A percentile compares a stretch with the other conserved stretches of the same genome.
These are phyloP conservation scores for Backusella macrospora DNA, from an alignment of 192 early-diverging fungal genomes.

Conservation along the genomic window DNA sequence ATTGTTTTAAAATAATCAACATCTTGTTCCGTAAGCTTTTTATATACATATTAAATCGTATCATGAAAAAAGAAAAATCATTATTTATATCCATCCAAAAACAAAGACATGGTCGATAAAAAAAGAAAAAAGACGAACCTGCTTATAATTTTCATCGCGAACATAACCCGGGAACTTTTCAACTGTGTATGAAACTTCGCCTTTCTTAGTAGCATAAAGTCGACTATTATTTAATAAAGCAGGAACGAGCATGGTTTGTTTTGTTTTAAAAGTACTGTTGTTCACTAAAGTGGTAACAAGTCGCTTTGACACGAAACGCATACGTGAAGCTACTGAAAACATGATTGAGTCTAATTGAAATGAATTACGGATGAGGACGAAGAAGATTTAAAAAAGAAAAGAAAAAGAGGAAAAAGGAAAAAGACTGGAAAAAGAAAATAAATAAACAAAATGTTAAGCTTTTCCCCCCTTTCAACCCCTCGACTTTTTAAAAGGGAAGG, in stretches of 20 bases:
- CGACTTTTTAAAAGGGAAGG: too few relatives aligned
- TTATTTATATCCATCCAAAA: not conserved
- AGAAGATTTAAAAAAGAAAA: not conserved
- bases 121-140: constrained; percentile 29
- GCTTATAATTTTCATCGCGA: constrained; percentile 45
- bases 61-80: not conserved
- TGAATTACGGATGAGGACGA: too few relatives aligned
- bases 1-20: constrained; percentile 62
- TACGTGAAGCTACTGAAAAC: constrained; percentile 4
- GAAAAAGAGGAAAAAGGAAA: not conserved
- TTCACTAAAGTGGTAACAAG: not conserved
- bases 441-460: not conserved
- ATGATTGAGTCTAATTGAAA: not conserved
- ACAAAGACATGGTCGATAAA: not conserved
- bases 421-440: constrained; percentile 6
- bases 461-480: not conserved
- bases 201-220: constrained; percentile 21
- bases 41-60: not conserved
- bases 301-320: constrained; percentile 1
- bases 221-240: constrained; percentile 16
- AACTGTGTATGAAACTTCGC: constrained; percentile 37
- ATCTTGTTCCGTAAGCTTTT: constrained; percentile 59
- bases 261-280: not conserved
- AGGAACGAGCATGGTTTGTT: not conserved
- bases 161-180: constrained; percentile 55